These are phyloP conservation scores for Claviceps capensis DNA, from an alignment of 2,329 filamentous ascomycete genomes.

Conservation along the genomic window DNA sequence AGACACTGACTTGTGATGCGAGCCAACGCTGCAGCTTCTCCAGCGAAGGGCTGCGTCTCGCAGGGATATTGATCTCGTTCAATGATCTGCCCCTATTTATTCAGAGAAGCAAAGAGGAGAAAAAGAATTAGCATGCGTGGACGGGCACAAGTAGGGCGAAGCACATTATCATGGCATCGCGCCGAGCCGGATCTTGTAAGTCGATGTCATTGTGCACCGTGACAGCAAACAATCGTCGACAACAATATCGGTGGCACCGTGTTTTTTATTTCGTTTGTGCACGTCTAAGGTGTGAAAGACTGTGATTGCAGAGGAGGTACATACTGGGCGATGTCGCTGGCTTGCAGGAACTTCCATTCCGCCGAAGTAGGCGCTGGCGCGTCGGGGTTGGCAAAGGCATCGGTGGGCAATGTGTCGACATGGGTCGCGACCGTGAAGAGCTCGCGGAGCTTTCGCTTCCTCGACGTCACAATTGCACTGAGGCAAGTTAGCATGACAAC, in stretches of 20 bases:
- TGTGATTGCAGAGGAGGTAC: slow-evolving; percentile 17
- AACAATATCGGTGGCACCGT: background rate
- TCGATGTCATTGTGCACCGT: background rate
- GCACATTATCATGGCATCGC: background rate
- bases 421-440: slow-evolving; percentile 70
- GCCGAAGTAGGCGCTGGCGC: slow-evolving; percentile 36
- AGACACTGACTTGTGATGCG: slow-evolving; percentile 14
- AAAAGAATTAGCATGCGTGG: background rate
- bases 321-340: slow-evolving; percentile 46
- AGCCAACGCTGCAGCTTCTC: slow-evolving; percentile 28
- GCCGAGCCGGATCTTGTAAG: background rate
- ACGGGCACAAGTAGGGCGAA: background rate
- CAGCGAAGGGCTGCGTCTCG: slow-evolving; percentile 30
- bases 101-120: background rate
- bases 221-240: background rate
- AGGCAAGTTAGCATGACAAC: slow-evolving; percentile 28
- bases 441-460: slow-evolving; percentile 83
- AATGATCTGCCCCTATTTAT: slow-evolving; percentile 25
- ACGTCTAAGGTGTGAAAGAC: slow-evolving; percentile 6
- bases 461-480: slow-evolving; percentile 64
- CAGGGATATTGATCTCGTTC: slow-evolving; percentile 39
- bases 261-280: background rate
- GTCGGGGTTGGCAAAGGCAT: slow-evolving; percentile 43
- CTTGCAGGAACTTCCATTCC: slow-evolving; percentile 43
- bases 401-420: slow-evolving; percentile 45